These are phyloP conservation scores for Plasmodium knowlesi DNA, from an alignment of 169 alveolate species.

Conservation along the genomic window DNA sequence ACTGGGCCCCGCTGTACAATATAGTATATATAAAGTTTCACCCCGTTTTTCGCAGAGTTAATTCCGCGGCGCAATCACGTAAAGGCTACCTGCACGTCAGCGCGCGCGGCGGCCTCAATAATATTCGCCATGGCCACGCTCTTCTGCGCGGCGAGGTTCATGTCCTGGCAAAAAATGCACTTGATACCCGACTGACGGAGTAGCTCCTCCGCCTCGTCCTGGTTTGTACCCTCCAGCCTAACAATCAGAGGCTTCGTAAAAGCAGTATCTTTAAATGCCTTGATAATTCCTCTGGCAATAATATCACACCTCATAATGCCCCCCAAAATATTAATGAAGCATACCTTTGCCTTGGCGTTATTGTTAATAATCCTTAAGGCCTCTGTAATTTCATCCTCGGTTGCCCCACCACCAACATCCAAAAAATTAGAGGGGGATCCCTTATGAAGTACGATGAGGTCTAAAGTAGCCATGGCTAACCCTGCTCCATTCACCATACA, in stretches of 20 bases:
- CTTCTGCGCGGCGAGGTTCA: slow-evolving; percentile 92
- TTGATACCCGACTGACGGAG: slow-evolving; percentile 87
- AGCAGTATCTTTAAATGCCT: slow-evolving; percentile 87
- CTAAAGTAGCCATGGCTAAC: slow-evolving; percentile 99
- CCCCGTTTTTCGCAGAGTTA: background rate
- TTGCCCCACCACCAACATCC: slow-evolving; percentile 98
- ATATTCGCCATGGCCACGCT: slow-evolving; percentile 90
- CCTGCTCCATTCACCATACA: slow-evolving; percentile 99
- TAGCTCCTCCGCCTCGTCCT: slow-evolving; percentile 91
- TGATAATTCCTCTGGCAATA: slow-evolving; percentile 91
- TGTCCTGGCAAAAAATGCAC: slow-evolving; percentile 88
- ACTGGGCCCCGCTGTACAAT: background rate
- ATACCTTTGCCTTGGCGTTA: slow-evolving; percentile 91
- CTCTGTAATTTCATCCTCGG: slow-evolving; percentile 89
- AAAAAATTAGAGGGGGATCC: slow-evolving; percentile 97
- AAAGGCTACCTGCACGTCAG: background rate
- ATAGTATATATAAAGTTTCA: too few species aligned
- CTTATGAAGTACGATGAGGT: slow-evolving; percentile 87
- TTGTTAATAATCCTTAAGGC: slow-evolving; percentile 92
- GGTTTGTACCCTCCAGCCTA: slow-evolving; percentile 95
- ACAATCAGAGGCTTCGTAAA: slow-evolving; percentile 92
- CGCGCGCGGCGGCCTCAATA: slow-evolving; percentile 27
- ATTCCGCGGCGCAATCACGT: background rate
- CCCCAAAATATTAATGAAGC: slow-evolving; percentile 96
- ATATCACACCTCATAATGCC: slow-evolving; percentile 96